phyloP scores from a whole-genome alignment of 805 yeast genomes.

The Candida montana region DNA sequence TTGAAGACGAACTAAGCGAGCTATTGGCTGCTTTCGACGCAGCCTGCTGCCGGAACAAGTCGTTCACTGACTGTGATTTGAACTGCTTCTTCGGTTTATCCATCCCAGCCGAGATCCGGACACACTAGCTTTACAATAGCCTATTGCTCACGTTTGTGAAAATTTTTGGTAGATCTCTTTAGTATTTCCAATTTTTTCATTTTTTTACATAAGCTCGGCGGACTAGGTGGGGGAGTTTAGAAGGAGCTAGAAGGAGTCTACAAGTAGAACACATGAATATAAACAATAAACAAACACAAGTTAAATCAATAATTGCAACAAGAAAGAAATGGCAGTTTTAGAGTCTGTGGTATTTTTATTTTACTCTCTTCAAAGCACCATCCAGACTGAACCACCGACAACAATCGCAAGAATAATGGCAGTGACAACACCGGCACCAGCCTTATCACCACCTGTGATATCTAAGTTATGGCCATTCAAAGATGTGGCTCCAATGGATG shows the following conservation, averaged over 20 bases:
- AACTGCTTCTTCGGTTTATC: conserved; percentile 24
- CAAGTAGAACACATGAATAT: no score
- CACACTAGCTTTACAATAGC: not conserved
- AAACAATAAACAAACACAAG: no score
- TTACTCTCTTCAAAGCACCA: conserved; percentile 55
- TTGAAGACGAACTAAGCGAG: not conserved
- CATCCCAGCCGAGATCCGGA: not conserved
- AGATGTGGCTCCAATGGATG: conserved; percentile 32
- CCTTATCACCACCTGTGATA: conserved; percentile 61
- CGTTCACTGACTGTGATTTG: conserved; percentile 26
- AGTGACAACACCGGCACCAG: conserved; percentile 88
- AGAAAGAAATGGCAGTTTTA: no score
- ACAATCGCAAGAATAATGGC: conserved; percentile 61
- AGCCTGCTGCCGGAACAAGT: conserved; percentile 21
- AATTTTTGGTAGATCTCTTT: no score
- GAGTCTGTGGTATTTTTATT: no score
- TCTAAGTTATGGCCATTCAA: conserved; percentile 32
- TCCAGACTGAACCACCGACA: conserved; percentile 73
- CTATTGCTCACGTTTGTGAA: not conserved
- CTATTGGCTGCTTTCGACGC: conserved; percentile 1
- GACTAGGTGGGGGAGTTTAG: no score
- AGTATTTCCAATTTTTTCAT: no score
- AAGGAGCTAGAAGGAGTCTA: no score
- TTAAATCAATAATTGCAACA: no score
- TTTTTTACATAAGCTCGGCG: not conserved